Conservation (phyloP, 2,329 filamentous ascomycete species). For the Apiospora saccharicola region DNA sequence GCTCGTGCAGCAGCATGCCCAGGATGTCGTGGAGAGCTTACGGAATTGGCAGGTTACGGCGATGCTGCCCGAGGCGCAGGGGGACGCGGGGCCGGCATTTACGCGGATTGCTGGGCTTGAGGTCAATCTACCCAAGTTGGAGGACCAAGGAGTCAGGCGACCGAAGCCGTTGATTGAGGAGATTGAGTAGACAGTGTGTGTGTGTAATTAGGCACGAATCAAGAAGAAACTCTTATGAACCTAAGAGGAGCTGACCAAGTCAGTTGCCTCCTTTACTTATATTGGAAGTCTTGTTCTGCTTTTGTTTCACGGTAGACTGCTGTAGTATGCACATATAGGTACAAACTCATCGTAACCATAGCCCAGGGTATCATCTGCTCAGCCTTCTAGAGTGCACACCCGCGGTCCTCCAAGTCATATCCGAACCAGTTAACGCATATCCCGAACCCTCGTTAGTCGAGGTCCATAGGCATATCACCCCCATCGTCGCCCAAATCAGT, state of each 20-base stretch:
- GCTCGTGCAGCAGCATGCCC: slow-evolving; percentile 71
- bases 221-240: background rate
- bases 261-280: background rate
- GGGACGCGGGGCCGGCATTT: slow-evolving; percentile 34
- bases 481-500: background rate
- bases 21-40: slow-evolving; percentile 71
- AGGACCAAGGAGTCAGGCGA: slow-evolving; percentile 18
- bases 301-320: background rate
- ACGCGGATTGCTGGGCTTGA: slow-evolving; percentile 48
- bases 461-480: background rate
- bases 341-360: background rate
- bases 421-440: background rate
- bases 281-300: too few relatives aligned
- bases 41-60: slow-evolving; percentile 66
- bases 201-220: background rate
- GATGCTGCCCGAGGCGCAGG: slow-evolving; percentile 49
- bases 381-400: background rate
- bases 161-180: slow-evolving; percentile 42
- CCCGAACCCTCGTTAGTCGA: background rate
- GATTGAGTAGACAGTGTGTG: slow-evolving; percentile 36
- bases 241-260: background rate
- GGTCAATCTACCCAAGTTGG: slow-evolving; percentile 35
- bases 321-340: background rate
- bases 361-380: background rate
- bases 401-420: background rate